phyloP scores from a whole-genome alignment of 2,329 filamentous ascomycete species.

The Fusarium nisikadoi region DNA sequence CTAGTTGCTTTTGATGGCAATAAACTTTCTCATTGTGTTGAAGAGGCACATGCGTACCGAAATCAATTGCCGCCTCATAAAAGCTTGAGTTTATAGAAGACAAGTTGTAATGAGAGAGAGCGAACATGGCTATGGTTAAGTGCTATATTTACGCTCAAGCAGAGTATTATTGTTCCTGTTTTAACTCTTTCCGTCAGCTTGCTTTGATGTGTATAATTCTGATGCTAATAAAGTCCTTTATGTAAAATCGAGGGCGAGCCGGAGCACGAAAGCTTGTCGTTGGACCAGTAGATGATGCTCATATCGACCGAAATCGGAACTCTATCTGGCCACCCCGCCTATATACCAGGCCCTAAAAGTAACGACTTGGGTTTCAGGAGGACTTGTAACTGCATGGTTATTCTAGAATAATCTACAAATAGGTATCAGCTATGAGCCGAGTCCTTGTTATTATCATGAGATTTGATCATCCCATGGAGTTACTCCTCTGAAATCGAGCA shows the following conservation, averaged over 20 bases:
- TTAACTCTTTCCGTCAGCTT: background rate
- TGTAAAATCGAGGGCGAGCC: background rate
- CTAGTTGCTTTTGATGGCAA: background rate
- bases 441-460: background rate
- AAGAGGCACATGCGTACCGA: background rate
- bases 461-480: background rate
- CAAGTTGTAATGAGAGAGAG: background rate
- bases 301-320: too few species aligned
- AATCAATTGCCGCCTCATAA: background rate
- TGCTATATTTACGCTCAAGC: background rate
- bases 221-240: background rate
- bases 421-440: background rate
- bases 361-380: background rate
- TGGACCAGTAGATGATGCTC: background rate
- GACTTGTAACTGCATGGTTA: background rate
- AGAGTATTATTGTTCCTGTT: too few species aligned
- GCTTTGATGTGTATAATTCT: background rate
- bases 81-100: background rate
- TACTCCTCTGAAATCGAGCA: background rate
- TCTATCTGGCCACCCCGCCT: background rate
- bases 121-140: background rate
- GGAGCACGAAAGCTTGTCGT: background rate
- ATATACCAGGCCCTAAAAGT: background rate
- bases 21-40: background rate
- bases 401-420: background rate